Percentiles rank a stretch among this genome's conserved stretches.
Evolutionary conservation across 1,284 basidiomycete species (phyloP).

Genomic region (Baeospora myosura): DNA sequence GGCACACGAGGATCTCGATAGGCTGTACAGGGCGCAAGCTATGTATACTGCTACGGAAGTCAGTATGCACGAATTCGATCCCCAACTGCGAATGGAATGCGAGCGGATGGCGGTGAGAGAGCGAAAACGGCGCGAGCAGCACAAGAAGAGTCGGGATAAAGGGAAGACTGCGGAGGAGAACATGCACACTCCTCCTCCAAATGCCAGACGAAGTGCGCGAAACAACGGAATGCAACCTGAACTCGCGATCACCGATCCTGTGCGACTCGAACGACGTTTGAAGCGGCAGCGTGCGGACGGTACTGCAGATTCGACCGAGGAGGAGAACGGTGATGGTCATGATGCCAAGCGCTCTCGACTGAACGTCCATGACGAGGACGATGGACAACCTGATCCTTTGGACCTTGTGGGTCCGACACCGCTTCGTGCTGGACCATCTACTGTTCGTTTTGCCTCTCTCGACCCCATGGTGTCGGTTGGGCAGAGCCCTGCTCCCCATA

Average conservation of each 20-base stretch:
- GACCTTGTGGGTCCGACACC: conserved; percentile 31
- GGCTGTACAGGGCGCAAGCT: conserved; percentile 77
- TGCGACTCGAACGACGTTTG: conserved; percentile 60
- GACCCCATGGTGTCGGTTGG: conserved; percentile 1
- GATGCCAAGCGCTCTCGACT: conserved; percentile 51
- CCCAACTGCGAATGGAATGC: conserved; percentile 77
- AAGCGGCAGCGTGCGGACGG: conserved; percentile 67
- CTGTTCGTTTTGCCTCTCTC: conserved; percentile 36
- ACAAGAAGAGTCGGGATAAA: conserved; percentile 42
- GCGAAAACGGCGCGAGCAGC: conserved; percentile 57
- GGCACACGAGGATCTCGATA: conserved; percentile 64
- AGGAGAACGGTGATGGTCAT: conserved; percentile 38
- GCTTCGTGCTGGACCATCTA: conserved; percentile 18
- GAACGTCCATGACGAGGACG: conserved; percentile 34
- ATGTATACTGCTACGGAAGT: conserved; percentile 87
- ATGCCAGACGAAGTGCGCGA: conserved; percentile 59
- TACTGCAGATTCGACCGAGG: conserved; percentile 47
- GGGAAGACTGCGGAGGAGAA: conserved; percentile 23
- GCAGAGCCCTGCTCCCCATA: conserved; percentile 2
- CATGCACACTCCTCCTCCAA: conserved; percentile 3
- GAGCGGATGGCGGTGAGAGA: conserved; percentile 83
- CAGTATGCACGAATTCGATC: conserved; percentile 86
- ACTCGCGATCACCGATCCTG: conserved; percentile 61
- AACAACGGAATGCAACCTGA: conserved; percentile 68
- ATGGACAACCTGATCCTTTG: conserved; percentile 35